Conservation (phyloP, 2,329 filamentous ascomycete species). For the Dactylellina drechsleri region DNA sequence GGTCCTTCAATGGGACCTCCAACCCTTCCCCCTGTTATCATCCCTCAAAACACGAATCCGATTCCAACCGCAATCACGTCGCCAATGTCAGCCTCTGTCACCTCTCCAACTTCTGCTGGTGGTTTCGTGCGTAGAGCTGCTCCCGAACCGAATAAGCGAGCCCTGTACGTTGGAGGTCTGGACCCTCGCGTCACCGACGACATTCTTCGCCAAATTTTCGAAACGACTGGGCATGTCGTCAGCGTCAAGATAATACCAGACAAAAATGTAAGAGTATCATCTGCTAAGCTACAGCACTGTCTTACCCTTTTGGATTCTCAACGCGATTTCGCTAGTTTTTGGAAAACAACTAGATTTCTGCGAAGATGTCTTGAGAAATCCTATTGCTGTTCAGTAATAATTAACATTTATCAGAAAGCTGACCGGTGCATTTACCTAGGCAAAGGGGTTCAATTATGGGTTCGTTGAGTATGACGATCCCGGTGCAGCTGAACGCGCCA, state of each 20-base stretch:
- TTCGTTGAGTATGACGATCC: conserved; percentile 99
- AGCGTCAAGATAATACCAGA: conserved; percentile 99
- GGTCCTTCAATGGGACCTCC: conserved; percentile 84
- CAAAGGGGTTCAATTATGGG: conserved; percentile 98
- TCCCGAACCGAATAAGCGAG: conserved; percentile 97
- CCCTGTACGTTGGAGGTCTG: conserved; percentile 92
- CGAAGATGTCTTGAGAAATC: too few species aligned
- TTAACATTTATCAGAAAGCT: conserved; percentile 4
- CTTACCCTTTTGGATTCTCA: not conserved
- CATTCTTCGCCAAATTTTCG: conserved; percentile 95
- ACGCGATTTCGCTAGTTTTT: not conserved
- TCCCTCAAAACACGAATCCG: conserved; percentile 94
- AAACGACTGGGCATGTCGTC: conserved; percentile 97
- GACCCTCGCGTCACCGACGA: conserved; percentile 96
- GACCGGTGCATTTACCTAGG: conserved; percentile 66
- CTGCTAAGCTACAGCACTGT: not conserved
- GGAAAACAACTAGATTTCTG: not conserved
- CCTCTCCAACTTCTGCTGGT: conserved; percentile 85
- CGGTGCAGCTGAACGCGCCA: conserved; percentile 92
- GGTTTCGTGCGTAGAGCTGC: conserved; percentile 88
- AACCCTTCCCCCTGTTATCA: conserved; percentile 82
- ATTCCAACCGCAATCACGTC: conserved; percentile 93
- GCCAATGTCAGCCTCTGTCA: conserved; percentile 78
- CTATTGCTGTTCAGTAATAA: too few species aligned
- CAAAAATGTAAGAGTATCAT: conserved; percentile 81